phyloP scores from a whole-genome alignment of 129 eudicot genomes.

The Flaveria bidentis region DNA sequence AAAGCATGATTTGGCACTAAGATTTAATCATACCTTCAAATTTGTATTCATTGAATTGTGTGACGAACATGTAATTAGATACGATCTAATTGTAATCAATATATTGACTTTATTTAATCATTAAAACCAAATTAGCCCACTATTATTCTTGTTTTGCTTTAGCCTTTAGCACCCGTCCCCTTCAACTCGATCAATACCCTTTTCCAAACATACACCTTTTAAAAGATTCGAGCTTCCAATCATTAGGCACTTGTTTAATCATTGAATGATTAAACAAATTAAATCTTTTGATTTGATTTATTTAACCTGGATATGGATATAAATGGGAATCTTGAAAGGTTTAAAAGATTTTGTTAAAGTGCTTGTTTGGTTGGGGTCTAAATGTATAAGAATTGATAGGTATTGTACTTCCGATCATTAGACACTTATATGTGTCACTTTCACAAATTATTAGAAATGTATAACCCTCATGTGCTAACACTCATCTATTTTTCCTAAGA shows the following conservation, averaged over 20 bases:
- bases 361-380: not conserved
- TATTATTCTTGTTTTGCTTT: not conserved
- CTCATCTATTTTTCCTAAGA: no score
- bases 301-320: not conserved
- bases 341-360: not conserved
- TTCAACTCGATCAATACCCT: not conserved
- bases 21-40: not conserved
- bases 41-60: not conserved
- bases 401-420: no score
- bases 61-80: not conserved
- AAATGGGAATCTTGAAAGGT: not conserved
- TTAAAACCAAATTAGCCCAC: not conserved
- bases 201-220: not conserved
- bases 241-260: not conserved
- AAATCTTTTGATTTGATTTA: not conserved
- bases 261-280: not conserved
- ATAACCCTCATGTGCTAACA: no score
- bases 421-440: no score
- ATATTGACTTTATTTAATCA: not conserved
- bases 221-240: constrained; percentile 2
- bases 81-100: not conserved
- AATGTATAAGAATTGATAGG: no score
- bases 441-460: no score
- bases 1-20: not conserved
- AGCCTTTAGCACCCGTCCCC: not conserved